These are phyloP conservation scores for Blastobotrys aristatus DNA, from an alignment of 1,139 yeast species.

Conservation along the genomic window DNA sequence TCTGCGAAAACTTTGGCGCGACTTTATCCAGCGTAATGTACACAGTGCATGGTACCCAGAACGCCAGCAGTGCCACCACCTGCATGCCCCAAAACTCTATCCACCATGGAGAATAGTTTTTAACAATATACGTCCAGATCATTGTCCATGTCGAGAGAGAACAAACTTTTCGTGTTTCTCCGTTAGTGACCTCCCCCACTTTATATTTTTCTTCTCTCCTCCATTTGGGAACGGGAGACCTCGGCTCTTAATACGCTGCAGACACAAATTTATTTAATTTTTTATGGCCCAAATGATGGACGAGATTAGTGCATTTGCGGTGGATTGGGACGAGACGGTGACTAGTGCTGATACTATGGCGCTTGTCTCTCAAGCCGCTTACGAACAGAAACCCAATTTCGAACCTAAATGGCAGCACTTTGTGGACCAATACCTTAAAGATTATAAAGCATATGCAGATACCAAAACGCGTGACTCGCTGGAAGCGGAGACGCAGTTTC, in stretches of 20 bases:
- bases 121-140: slow-evolving; percentile 7
- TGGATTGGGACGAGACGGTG: slow-evolving; percentile 73
- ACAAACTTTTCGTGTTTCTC: neutral
- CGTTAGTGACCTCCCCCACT: neutral
- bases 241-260: too few relatives aligned
- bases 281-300: neutral
- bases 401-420: slow-evolving; percentile 45
- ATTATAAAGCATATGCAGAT: slow-evolving; percentile 28
- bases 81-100: slow-evolving; percentile 19
- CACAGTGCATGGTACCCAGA: slow-evolving; percentile 21
- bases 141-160: neutral
- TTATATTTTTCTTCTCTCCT: too few relatives aligned
- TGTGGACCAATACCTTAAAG: slow-evolving; percentile 42
- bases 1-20: slow-evolving; percentile 18
- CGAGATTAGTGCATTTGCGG: slow-evolving; percentile 30
- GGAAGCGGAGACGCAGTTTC: slow-evolving; percentile 43
- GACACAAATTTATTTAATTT: too few relatives aligned
- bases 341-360: slow-evolving; percentile 54
- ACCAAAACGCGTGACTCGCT: slow-evolving; percentile 26
- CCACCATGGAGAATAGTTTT: slow-evolving; percentile 6
- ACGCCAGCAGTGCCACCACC: slow-evolving; percentile 19
- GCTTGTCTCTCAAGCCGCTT: slow-evolving; percentile 49
- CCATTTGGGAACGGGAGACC: too few relatives aligned
- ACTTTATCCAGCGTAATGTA: slow-evolving; percentile 16
- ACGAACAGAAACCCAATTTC: slow-evolving; percentile 37